A percentile compares a stretch with the other conserved stretches of the same genome.
Conservation (phyloP, 2,329 filamentous ascomycete genomes). For the Arthrobotrys sinensis region DNA sequence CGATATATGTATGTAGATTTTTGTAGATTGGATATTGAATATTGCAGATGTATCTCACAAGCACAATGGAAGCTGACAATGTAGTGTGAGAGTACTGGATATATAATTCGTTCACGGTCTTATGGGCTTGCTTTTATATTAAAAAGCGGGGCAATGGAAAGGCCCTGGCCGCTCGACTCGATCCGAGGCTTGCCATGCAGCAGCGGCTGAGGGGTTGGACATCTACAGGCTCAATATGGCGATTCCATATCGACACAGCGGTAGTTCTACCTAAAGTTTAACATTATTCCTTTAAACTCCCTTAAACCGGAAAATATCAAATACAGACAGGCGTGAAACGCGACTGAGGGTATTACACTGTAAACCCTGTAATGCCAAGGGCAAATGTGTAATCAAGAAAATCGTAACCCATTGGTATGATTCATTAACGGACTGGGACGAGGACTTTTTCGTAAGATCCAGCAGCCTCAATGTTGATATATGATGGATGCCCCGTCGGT, state of each 20-base stretch:
- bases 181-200: conserved; percentile 8
- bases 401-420: too few species aligned
- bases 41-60: too few species aligned
- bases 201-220: neutral
- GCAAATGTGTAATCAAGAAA: too few species aligned
- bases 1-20: too few species aligned
- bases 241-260: neutral
- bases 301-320: neutral
- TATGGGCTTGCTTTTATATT: neutral
- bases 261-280: neutral
- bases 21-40: too few species aligned
- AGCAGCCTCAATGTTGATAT: too few species aligned
- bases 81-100: neutral
- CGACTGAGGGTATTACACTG: too few species aligned
- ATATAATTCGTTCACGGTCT: neutral
- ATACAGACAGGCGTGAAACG: neutral
- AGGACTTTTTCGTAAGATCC: too few species aligned
- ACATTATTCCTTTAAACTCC: neutral
- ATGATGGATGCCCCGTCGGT: too few species aligned
- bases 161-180: neutral
- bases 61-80: too few species aligned
- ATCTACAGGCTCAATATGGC: neutral
- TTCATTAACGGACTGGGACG: too few species aligned
- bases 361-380: too few species aligned
- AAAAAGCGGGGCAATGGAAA: conserved; percentile 7